Evolutionary conservation across 2,329 filamentous ascomycete species (phyloP), one percentile per base, ranked within the genome.

Genomic region (Xylariaceae sp.): DNA sequence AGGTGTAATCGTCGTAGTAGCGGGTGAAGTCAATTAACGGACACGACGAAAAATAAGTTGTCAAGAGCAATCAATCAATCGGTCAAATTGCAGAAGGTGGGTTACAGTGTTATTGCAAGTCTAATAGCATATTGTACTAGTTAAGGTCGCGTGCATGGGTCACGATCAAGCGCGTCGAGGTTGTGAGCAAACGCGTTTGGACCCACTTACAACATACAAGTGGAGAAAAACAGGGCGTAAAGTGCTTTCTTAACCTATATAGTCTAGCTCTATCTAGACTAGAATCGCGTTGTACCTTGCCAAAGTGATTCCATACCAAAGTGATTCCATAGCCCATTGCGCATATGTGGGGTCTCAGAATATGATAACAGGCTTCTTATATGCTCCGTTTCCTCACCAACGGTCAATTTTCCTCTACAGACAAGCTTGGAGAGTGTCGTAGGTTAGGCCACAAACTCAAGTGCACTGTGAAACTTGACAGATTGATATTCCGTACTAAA

Each of bases 221-320:
- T 41, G 45, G 4, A 32, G 42, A 42, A 41, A 39, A 19, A 11
- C 24, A 21, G 36, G 41, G 44, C 44, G 44, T 47, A 45, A 45
- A 45, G 42, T 19, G 26, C 34, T 8, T 38, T 21, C 30, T 24
- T 28, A 28, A n/a, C n/a, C n/a, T n/a, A n/a, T n/a, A n/a, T n/a
- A n/a, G n/a, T n/a, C n/a, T n/a, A n/a, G n/a, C n/a, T n/a, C n/a
- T n/a, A n/a, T n/a, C n/a, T n/a, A n/a, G n/a, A n/a, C n/a, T n/a
- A n/a, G n/a, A n/a, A n/a, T n/a, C n/a, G n/a, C n/a, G n/a, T n/a
- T n/a, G n/a, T n/a, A n/a, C n/a, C n/a, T n/a, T n/a, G n/a, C n/a
- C n/a, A n/a, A n/a, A n/a, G n/a, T n/a, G n/a, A n/a, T n/a, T n/a
- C n/a, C n/a, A n/a, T n/a, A n/a, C n/a, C n/a, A n/a, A n/a, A n/a